Evolutionary conservation across 2,329 filamentous ascomycete species (phyloP).

Genomic region (Chaetothyriales sp.): DNA sequence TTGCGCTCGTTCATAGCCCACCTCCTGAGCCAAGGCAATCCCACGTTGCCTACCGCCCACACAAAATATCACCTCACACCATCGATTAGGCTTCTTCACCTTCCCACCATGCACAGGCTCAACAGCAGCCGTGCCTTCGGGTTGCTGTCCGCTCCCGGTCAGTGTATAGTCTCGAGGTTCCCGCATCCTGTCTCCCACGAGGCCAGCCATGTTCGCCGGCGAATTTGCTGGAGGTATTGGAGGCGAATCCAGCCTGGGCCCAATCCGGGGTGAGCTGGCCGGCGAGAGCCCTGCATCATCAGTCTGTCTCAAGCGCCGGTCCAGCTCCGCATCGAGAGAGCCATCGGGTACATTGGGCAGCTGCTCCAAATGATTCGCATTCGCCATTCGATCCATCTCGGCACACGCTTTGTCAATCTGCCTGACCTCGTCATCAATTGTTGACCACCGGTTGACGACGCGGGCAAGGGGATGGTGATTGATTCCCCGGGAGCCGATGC

Average conservation of each 20-base stretch:
- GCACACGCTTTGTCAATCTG: constrained; percentile 10
- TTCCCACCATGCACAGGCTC: background rate
- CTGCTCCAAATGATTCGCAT: background rate
- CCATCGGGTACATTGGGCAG: background rate
- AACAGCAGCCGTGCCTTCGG: background rate
- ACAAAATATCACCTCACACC: background rate
- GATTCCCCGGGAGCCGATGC: constrained; percentile 18
- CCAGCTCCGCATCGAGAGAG: background rate
- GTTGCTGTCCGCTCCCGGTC: background rate
- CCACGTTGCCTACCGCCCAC: background rate
- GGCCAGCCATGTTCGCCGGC: background rate
- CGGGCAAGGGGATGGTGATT: constrained; percentile 11
- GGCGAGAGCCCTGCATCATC: background rate
- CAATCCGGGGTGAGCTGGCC: background rate
- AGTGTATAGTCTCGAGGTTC: background rate
- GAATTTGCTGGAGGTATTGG: background rate
- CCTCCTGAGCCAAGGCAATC: background rate
- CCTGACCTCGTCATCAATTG: constrained; percentile 5
- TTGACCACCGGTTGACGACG: background rate
- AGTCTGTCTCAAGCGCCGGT: background rate
- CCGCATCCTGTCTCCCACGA: no score
- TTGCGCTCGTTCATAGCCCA: background rate
- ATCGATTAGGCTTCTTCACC: background rate
- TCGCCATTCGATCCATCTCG: background rate
- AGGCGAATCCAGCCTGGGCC: background rate